These are phyloP conservation scores for Solanum phureja DNA, from an alignment of 257 asterid genomes.

Conservation along the genomic window DNA sequence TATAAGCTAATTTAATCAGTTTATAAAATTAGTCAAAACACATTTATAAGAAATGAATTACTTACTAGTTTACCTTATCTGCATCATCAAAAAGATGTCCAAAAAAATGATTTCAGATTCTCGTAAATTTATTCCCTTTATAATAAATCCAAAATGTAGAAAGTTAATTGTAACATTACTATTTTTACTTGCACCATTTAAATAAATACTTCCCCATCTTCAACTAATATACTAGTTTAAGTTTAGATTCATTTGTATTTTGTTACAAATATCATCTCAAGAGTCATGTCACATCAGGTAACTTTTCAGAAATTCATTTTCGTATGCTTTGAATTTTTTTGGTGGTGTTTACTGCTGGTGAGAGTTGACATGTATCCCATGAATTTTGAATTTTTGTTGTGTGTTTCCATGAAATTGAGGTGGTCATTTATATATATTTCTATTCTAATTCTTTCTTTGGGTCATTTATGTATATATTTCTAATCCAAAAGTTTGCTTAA, in stretches of 20 bases:
- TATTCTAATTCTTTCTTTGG: background rate
- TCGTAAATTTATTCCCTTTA: background rate
- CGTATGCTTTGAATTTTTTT: accelerated
- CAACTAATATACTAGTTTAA: background rate
- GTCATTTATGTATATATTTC: background rate
- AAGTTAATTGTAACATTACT: background rate
- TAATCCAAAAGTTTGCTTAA: background rate
- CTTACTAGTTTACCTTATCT: background rate
- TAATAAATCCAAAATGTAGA: background rate
- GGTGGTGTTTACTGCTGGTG: accelerated
- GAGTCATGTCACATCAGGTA: background rate
- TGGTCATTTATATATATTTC: background rate
- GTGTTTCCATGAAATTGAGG: background rate
- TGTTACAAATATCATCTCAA: background rate
- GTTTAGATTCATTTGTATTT: background rate
- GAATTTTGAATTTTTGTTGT: background rate
- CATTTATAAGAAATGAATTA: no score
- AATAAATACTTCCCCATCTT: background rate
- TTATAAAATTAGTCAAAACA: background rate
- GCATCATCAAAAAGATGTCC: background rate
- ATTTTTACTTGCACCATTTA: background rate
- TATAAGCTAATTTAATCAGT: background rate
- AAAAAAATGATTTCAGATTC: no score
- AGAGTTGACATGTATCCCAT: accelerated
- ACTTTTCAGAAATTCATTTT: background rate